Percentiles rank a stretch among this genome's conserved stretches.
Evolutionary conservation across 306 rosid species (phyloP).

Genomic region (Inga laurina): DNA sequence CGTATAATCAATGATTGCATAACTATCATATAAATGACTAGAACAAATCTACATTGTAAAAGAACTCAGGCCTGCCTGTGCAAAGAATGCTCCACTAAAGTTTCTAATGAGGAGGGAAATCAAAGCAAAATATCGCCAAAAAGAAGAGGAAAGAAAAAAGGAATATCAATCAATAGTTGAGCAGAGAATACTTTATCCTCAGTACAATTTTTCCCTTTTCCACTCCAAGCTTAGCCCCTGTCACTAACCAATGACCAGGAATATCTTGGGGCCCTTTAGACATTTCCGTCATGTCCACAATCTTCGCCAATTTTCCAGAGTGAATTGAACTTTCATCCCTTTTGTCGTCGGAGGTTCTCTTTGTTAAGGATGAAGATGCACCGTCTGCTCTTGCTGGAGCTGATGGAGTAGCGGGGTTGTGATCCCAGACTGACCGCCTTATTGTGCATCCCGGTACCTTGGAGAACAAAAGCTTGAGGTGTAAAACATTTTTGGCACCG

Average conservation of each 20-base stretch:
- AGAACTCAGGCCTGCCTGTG: conserved; percentile 66
- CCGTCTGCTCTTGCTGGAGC: conserved; percentile 57
- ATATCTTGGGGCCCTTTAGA: conserved; percentile 93
- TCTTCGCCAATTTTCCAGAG: conserved; percentile 75
- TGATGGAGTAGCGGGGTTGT: conserved; percentile 62
- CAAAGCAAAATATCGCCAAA: conserved; percentile 8
- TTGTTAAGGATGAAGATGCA: conserved; percentile 69
- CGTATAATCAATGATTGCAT: conserved; percentile 41
- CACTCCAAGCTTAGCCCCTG: conserved; percentile 98
- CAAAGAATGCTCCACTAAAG: conserved; percentile 84
- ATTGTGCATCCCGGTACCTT: conserved; percentile 96
- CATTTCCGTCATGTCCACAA: conserved; percentile 93
- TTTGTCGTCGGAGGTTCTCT: conserved; percentile 66
- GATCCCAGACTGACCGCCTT: conserved; percentile 97
- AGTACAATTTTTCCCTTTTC: conserved; percentile 91
- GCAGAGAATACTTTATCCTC: conserved; percentile 83
- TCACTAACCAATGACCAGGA: conserved; percentile 99
- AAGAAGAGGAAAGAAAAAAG: conserved; percentile 32
- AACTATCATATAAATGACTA: conserved; percentile 42
- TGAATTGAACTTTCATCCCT: conserved; percentile 70
- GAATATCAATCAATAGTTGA: conserved; percentile 68
- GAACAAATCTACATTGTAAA: conserved; percentile 51
- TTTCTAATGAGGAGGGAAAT: conserved; percentile 45
- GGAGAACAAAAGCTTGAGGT: conserved; percentile 91
- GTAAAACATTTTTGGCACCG: conserved; percentile 89